A percentile compares a stretch with the other conserved stretches of the same genome.
Conservation (phyloP, 2,329 filamentous ascomycete species). For the Phoma sp. region DNA sequence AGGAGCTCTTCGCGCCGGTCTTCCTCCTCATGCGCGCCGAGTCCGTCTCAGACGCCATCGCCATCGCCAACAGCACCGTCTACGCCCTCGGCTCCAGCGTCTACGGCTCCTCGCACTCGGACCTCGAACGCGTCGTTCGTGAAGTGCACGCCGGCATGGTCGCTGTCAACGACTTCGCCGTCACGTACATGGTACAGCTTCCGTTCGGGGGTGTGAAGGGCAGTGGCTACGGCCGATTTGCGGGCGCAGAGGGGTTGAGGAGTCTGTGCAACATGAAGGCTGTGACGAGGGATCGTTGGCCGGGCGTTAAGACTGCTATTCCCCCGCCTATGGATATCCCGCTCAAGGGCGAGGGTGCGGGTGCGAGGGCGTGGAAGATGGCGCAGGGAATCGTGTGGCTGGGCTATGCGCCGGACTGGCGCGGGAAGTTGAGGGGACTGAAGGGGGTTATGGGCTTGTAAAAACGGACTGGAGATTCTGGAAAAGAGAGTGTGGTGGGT, state of each 20-base stretch:
- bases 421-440: constrained; percentile 49
- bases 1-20: constrained; percentile 92
- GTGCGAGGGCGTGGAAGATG: constrained; percentile 49
- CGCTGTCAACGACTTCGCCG: constrained; percentile 92
- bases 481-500: not conserved
- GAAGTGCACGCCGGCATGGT: constrained; percentile 87
- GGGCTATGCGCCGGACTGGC: constrained; percentile 50
- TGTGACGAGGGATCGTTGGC: constrained; percentile 77
- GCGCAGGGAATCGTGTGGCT: constrained; percentile 56
- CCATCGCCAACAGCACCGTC: constrained; percentile 79
- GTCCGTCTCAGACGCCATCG: constrained; percentile 70
- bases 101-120: constrained; percentile 69
- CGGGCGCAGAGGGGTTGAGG: constrained; percentile 84
- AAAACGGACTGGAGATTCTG: not conserved
- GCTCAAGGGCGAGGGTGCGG: constrained; percentile 54
- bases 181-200: constrained; percentile 90
- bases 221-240: constrained; percentile 90
- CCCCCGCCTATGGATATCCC: constrained; percentile 84
- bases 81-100: constrained; percentile 91
- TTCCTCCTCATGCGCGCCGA: constrained; percentile 81
- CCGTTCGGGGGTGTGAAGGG: constrained; percentile 92
- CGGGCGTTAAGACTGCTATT: constrained; percentile 72
- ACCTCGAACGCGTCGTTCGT: constrained; percentile 67
- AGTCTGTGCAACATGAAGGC: constrained; percentile 87
- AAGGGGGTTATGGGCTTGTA: constrained; percentile 46